These are phyloP conservation scores for Pyrenophora graminea DNA, from an alignment of 2,329 filamentous ascomycete species.

Conservation along the genomic window DNA sequence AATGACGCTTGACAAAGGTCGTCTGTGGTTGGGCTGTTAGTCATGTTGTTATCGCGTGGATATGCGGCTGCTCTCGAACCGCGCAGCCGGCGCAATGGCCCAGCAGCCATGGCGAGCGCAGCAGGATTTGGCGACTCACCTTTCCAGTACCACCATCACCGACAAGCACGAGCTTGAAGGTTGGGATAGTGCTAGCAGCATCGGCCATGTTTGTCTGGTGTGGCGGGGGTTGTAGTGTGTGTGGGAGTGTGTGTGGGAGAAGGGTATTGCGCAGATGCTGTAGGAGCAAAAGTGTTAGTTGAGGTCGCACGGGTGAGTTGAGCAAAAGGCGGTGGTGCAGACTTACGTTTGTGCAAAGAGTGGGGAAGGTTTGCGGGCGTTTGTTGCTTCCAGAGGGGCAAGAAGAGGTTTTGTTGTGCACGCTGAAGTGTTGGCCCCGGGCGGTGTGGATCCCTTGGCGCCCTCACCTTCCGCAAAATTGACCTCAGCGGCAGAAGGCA, in stretches of 20 bases:
- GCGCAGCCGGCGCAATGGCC: not conserved
- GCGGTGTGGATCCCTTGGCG: conserved; percentile 32
- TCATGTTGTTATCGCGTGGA: conserved; percentile 3
- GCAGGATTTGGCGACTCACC: conserved; percentile 61
- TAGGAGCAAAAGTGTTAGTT: conserved; percentile 18
- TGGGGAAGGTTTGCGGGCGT: conserved; percentile 33
- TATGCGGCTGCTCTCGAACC: not conserved
- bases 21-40: conserved; percentile 65
- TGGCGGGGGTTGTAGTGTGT: conserved; percentile 37
- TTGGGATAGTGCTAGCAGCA: conserved; percentile 64
- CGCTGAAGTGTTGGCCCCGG: conserved; percentile 34
- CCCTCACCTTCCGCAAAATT: conserved; percentile 20
- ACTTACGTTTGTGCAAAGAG: conserved; percentile 33
- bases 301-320: conserved; percentile 17
- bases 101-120: not conserved
- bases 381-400: conserved; percentile 38
- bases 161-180: conserved; percentile 99
- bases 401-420: conserved; percentile 43
- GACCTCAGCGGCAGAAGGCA: conserved; percentile 26
- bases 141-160: conserved; percentile 99
- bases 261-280: conserved; percentile 34
- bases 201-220: conserved; percentile 59
- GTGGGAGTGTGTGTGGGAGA: conserved; percentile 2
- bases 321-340: conserved; percentile 20
- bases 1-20: conserved; percentile 99